These are phyloP conservation scores for Ogataea allantospora DNA, from an alignment of 805 yeast genomes.

Conservation along the genomic window DNA sequence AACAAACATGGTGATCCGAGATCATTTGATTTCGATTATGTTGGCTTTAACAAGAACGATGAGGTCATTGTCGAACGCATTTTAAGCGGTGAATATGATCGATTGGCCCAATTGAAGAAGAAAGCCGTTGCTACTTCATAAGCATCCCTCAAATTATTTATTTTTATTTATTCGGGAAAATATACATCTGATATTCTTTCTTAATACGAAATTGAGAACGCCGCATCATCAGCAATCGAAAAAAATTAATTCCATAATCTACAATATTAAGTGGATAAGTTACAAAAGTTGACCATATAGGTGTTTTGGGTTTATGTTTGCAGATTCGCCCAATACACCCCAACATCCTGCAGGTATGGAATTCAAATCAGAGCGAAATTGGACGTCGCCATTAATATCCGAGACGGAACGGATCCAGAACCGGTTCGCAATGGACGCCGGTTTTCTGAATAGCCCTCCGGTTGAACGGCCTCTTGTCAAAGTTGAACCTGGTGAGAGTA, in stretches of 20 bases:
- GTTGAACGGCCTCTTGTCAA: too few species aligned
- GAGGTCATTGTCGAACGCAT: conserved; percentile 78
- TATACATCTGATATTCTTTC: too few species aligned
- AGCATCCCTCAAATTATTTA: background rate
- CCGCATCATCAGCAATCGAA: too few species aligned
- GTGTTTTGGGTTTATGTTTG: too few species aligned
- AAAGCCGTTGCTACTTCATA: conserved; percentile 20
- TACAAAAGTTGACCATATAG: too few species aligned
- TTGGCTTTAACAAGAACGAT: conserved; percentile 66
- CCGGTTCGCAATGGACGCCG: background rate
- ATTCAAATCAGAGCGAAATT: conserved; percentile 1
- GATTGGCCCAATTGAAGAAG: conserved; percentile 55
- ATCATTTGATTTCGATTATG: conserved; percentile 46
- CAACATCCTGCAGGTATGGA: background rate
- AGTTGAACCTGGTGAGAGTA: background rate
- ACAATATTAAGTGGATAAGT: too few species aligned
- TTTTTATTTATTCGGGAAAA: conserved; percentile 2
- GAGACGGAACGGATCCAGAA: conserved; percentile 1
- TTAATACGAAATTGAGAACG: too few species aligned
- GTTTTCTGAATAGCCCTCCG: background rate
- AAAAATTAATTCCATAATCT: too few species aligned
- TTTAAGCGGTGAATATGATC: conserved; percentile 81
- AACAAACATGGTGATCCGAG: conserved; percentile 37
- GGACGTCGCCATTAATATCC: conserved; percentile 3
- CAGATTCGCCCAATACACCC: background rate